Conservation (phyloP, 2,329 filamentous ascomycete genomes). For the Nemania abortiva region DNA sequence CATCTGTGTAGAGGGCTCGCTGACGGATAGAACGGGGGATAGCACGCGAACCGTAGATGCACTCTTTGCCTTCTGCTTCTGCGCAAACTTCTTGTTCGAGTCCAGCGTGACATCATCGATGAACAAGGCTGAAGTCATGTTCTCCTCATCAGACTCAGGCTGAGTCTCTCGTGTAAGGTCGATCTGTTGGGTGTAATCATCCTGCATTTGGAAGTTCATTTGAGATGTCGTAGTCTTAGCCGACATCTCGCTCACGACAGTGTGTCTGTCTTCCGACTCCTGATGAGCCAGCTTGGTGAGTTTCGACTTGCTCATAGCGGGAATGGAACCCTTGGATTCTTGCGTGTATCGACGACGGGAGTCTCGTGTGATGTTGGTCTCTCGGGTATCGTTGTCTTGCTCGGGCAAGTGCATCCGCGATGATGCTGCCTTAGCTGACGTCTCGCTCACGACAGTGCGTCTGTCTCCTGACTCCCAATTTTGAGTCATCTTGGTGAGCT, state of each 20-base stretch:
- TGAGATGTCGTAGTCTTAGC: conserved; percentile 52
- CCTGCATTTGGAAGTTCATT: conserved; percentile 52
- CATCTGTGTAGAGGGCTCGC: conserved; percentile 41
- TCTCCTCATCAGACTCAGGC: conserved; percentile 55
- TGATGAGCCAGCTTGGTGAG: conserved; percentile 51
- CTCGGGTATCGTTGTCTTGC: conserved; percentile 54
- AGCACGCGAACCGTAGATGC: conserved; percentile 30
- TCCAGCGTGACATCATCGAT: conserved; percentile 69
- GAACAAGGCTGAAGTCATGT: conserved; percentile 71
- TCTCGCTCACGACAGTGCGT: conserved; percentile 47
- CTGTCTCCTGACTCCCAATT: conserved; percentile 51
- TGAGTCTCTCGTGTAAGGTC: conserved; percentile 52
- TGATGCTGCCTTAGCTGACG: conserved; percentile 49
- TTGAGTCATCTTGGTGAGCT: conserved; percentile 52
- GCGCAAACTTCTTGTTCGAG: conserved; percentile 53
- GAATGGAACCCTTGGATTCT: conserved; percentile 66
- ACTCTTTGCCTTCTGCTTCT: conserved; percentile 50
- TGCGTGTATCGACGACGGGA: conserved; percentile 48
- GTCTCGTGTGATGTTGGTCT: conserved; percentile 53
- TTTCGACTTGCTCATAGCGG: conserved; percentile 44
- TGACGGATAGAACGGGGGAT: conserved; percentile 37
- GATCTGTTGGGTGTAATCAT: conserved; percentile 55
- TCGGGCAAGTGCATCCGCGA: conserved; percentile 49
- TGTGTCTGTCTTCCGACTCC: conserved; percentile 49
- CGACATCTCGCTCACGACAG: conserved; percentile 50